Percentiles rank a stretch among this genome's conserved stretches.
These are phyloP conservation scores for Yarrowia bubula DNA, from an alignment of 805 yeast genomes.

Conservation along the genomic window DNA sequence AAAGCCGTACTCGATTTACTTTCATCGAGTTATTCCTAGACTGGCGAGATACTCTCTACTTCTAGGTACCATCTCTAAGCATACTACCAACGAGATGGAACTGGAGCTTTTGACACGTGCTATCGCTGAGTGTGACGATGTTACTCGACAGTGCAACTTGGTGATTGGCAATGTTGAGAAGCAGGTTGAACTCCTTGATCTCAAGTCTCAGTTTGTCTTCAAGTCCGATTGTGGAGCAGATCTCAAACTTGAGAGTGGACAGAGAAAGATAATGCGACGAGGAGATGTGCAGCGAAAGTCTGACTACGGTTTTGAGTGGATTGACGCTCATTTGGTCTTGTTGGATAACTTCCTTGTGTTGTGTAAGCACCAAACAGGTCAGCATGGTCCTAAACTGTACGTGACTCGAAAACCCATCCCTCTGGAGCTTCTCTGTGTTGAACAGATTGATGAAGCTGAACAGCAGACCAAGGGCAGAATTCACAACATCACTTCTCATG, in stretches of 20 bases:
- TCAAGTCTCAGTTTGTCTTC: slow-evolving; percentile 56
- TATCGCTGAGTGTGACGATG: slow-evolving; percentile 50
- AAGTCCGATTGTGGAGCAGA: slow-evolving; percentile 50
- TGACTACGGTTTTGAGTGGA: slow-evolving; percentile 61
- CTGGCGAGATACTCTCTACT: slow-evolving; percentile 61
- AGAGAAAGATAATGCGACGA: slow-evolving; percentile 55
- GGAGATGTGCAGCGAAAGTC: slow-evolving; percentile 63
- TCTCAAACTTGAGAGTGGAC: slow-evolving; percentile 51
- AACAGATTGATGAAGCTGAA: slow-evolving; percentile 35
- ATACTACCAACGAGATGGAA: slow-evolving; percentile 53
- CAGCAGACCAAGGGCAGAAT: slow-evolving; percentile 29
- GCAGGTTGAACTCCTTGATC: slow-evolving; percentile 51
- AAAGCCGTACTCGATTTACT: slow-evolving; percentile 46
- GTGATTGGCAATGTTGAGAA: slow-evolving; percentile 62
- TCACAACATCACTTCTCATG: slow-evolving; percentile 34
- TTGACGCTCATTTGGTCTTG: slow-evolving; percentile 52
- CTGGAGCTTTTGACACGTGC: slow-evolving; percentile 52
- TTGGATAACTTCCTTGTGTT: slow-evolving; percentile 63
- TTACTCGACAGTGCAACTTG: slow-evolving; percentile 61
- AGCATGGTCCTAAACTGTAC: slow-evolving; percentile 38
- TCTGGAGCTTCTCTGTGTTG: slow-evolving; percentile 56
- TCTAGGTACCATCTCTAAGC: slow-evolving; percentile 55
- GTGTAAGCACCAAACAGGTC: slow-evolving; percentile 41
- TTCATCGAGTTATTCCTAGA: slow-evolving; percentile 56
- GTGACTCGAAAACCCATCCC: slow-evolving; percentile 43